phyloP scores from a whole-genome alignment of 2,329 filamentous ascomycete species.

The Xylariomycetidae sp. region DNA sequence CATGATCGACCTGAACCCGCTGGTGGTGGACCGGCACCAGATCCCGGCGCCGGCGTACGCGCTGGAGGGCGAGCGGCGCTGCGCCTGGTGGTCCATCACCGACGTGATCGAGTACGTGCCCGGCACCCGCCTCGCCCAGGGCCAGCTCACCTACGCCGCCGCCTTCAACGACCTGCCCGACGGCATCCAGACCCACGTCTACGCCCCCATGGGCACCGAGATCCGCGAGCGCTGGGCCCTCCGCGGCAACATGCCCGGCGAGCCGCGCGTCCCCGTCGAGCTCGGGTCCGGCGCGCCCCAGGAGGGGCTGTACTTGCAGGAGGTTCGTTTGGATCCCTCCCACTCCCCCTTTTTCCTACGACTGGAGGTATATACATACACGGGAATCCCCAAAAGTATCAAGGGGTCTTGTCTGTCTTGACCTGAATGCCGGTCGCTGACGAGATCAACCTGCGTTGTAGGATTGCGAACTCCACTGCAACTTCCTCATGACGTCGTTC shows the following conservation, averaged over 20 bases:
- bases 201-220: conserved; percentile 75
- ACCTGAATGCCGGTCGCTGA: not conserved
- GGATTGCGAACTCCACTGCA: conserved; percentile 78
- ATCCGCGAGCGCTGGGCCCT: conserved; percentile 75
- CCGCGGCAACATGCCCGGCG: conserved; percentile 64
- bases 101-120: conserved; percentile 56
- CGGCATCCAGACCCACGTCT: conserved; percentile 76
- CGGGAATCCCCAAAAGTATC: conserved; percentile 1
- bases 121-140: conserved; percentile 11
- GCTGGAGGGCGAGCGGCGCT: conserved; percentile 69
- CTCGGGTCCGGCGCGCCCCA: conserved; percentile 59
- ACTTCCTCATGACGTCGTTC: conserved; percentile 67
- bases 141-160: conserved; percentile 67
- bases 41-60: conserved; percentile 63
- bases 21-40: conserved; percentile 65
- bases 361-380: not conserved
- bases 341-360: not conserved
- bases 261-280: conserved; percentile 59
- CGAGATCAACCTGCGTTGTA: conserved; percentile 3
- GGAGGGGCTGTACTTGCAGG: conserved; percentile 71
- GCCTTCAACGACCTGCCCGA: conserved; percentile 70
- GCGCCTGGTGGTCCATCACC: conserved; percentile 72
- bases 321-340: conserved; percentile 31
- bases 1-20: conserved; percentile 85
- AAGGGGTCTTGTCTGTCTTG: not conserved